A percentile compares a stretch with the other conserved stretches of the same genome.
phyloP scores from a whole-genome alignment of 2,329 filamentous ascomycete genomes.

The Fusarium anguioides region DNA sequence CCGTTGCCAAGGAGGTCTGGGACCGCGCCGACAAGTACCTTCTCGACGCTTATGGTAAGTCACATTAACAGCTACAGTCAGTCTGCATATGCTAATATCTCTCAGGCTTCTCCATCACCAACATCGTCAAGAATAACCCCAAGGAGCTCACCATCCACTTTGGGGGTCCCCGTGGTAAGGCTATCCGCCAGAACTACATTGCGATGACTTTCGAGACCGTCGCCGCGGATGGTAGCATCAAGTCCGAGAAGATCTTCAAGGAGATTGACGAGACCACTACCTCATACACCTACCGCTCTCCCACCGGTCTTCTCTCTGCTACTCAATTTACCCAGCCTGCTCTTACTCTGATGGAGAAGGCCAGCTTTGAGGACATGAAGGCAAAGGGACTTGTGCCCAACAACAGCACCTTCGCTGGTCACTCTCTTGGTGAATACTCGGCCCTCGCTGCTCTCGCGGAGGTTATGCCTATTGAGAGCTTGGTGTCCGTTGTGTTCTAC shows the following conservation, averaged over 20 bases:
- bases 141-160: conserved; percentile 99
- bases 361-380: conserved; percentile 99
- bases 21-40: conserved; percentile 98
- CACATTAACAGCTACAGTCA: neutral
- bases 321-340: conserved; percentile 99
- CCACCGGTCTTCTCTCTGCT: conserved; percentile 91
- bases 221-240: conserved; percentile 87
- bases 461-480: conserved; percentile 99
- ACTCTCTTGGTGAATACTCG: conserved; percentile 98
- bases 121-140: conserved; percentile 99
- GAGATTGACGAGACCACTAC: conserved; percentile 92
- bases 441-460: conserved; percentile 95
- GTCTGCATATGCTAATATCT: conserved; percentile 18
- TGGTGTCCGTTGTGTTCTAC: conserved; percentile 99
- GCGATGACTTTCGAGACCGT: conserved; percentile 99
- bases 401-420: conserved; percentile 96
- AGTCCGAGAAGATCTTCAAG: conserved; percentile 99
- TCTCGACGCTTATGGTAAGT: conserved; percentile 94
- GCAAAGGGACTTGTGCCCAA: conserved; percentile 94
- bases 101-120: conserved; percentile 90
- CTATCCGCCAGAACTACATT: conserved; percentile 99
- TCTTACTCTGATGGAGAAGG: conserved; percentile 99
- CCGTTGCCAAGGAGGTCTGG: conserved; percentile 97
- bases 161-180: conserved; percentile 94
- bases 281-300: conserved; percentile 97